Conservation (phyloP, 176 grass and related monocot genomes). For the Calamus simplicifolius region DNA sequence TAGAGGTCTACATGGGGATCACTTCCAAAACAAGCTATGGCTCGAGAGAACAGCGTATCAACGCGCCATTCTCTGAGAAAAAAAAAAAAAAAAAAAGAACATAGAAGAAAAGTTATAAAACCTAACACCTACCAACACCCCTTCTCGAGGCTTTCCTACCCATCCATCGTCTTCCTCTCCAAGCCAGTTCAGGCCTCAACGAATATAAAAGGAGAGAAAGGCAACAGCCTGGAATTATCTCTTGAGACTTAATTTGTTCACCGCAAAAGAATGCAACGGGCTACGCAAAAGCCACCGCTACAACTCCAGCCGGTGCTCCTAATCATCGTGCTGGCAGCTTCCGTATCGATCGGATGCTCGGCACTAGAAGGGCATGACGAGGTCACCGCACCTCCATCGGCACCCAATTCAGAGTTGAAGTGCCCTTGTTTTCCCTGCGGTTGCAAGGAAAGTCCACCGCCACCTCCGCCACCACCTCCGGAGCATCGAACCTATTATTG, state of each 20-base stretch:
- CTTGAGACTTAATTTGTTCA: too few relatives aligned
- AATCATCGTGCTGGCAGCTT: not conserved
- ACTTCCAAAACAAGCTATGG: conserved; percentile 7
- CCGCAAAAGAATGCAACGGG: too few relatives aligned
- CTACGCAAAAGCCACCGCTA: not conserved
- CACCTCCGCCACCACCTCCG: conserved; percentile 13
- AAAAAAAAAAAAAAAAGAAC: too few relatives aligned
- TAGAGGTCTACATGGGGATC: conserved; percentile 34
- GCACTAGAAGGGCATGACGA: not conserved
- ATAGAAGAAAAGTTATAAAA: too few relatives aligned
- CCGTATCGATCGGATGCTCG: not conserved
- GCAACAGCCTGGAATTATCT: too few relatives aligned
- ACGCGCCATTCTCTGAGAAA: not conserved
- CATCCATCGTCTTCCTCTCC: too few relatives aligned
- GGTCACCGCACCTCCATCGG: not conserved
- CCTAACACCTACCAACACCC: too few relatives aligned
- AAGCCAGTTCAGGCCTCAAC: too few relatives aligned
- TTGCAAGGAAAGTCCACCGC: conserved; percentile 14
- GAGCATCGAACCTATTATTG: too few relatives aligned
- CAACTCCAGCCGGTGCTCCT: conserved; percentile 7
- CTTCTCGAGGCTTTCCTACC: too few relatives aligned
- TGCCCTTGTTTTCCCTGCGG: conserved; percentile 37
- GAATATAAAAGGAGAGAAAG: too few relatives aligned
- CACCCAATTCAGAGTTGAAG: conserved; percentile 15
- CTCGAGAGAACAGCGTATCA: not conserved